Conservation (phyloP, 331 rosid genomes). For the Spiraea crenata region DNA sequence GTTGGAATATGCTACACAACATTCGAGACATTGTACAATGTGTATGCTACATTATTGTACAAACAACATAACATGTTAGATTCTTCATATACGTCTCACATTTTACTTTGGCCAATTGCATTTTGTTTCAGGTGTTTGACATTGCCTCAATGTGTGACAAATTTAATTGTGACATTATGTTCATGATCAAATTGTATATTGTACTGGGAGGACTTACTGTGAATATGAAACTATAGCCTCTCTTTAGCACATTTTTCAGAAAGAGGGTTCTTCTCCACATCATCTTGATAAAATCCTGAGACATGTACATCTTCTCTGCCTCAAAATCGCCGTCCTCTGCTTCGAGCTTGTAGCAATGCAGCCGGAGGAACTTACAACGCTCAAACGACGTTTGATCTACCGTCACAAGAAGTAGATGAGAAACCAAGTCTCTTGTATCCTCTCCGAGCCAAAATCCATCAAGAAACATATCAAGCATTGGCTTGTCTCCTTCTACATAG, state of each 20-base stretch:
- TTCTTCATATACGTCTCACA: too few relatives aligned
- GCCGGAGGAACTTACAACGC: slow-evolving; percentile 37
- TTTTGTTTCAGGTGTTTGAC: too few relatives aligned
- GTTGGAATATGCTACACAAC: too few relatives aligned
- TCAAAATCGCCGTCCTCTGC: slow-evolving; percentile 22
- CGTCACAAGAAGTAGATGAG: slow-evolving; percentile 36
- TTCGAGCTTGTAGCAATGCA: slow-evolving; percentile 34
- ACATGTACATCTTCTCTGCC: slow-evolving; percentile 42
- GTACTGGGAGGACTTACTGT: slow-evolving; percentile 24
- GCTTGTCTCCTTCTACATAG: slow-evolving; percentile 30
- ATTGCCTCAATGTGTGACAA: too few relatives aligned
- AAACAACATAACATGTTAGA: too few relatives aligned
- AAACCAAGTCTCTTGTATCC: slow-evolving; percentile 25
- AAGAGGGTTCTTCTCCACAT: slow-evolving; percentile 43
- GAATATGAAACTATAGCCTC: slow-evolving; percentile 41
- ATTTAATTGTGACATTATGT: too few relatives aligned
- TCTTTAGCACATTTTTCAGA: slow-evolving; percentile 41
- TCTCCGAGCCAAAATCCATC: slow-evolving; percentile 41
- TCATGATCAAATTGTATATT: too few relatives aligned
- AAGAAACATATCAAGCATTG: slow-evolving; percentile 35
- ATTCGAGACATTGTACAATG: too few relatives aligned
- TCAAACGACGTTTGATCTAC: slow-evolving; percentile 37
- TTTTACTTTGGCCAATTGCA: too few relatives aligned
- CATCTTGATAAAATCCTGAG: slow-evolving; percentile 36
- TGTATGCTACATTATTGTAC: too few relatives aligned